Evolutionary conservation across 1,284 basidiomycete genomes (phyloP), one percentile per base, ranked within the genome.

Genomic region (Tilletia walkeri): DNA sequence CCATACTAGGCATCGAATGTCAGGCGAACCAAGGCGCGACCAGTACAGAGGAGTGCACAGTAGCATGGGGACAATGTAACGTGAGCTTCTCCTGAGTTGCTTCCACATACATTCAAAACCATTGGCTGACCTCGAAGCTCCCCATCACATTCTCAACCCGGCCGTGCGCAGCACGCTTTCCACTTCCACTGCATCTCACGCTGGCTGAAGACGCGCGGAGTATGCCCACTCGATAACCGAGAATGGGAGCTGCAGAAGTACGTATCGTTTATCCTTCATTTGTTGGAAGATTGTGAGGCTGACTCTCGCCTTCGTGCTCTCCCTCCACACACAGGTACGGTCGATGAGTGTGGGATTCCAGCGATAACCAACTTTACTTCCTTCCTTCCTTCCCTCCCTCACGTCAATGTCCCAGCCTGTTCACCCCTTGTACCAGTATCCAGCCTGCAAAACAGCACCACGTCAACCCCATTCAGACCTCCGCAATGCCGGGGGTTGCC

Each of bases 131-230:
- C 18, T 30, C 16, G 7, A 41, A 5, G 30, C 38, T 39, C 49
- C 34, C 39, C 10, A n/a, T 49, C 18, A 14, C 24, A 30, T 30
- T 30, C 24, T 30, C 24, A 30, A 30, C 4, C 7, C n/a, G 12
- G 1, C 20, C 5, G 6, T 48, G 36, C 18, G 45, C 80, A 98
- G 95, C 95, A 99, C 84, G 95, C 95, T 4, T 99, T 99, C 88
- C 95, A 99, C 86, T 99, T 99, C 86, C 95, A 99, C 85, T 99
- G 95, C 85, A 99, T 99, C 84, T 96, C 95, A 24, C 90, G 96
- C 67, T 99, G 96, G 96, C 88, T 99, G 77, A 99, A 99, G 88
- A 98, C 96, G 20, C 89, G 96, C 77, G 96, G 98, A 85, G 96
- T 99, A 61, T 99, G 96, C 84, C 96, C 95, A 2, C 86, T 99